These are phyloP conservation scores for Trametes cingulata DNA, from an alignment of 768 basidiomycete species.

Conservation along the genomic window DNA sequence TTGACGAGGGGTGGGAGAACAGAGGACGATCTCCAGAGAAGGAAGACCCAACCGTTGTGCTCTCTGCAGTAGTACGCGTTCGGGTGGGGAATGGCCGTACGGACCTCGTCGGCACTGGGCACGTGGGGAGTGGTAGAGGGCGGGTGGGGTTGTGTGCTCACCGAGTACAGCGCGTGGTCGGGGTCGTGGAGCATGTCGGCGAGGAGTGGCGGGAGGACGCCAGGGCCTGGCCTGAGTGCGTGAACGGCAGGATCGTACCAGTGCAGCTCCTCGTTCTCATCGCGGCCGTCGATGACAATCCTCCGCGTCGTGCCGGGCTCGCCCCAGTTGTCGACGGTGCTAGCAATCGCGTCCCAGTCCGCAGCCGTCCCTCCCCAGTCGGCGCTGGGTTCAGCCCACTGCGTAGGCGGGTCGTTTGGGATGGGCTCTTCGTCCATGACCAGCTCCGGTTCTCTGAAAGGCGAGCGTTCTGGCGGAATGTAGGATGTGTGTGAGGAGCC, in stretches of 20 bases:
- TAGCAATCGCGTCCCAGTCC: neutral
- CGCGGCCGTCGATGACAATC: constrained; percentile 60
- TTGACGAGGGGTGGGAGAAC: constrained; percentile 56
- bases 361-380: constrained; percentile 16
- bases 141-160: constrained; percentile 42
- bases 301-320: constrained; percentile 19
- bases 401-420: constrained; percentile 5
- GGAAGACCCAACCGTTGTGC: constrained; percentile 81
- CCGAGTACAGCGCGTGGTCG: constrained; percentile 69
- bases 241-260: constrained; percentile 69
- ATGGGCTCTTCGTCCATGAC: constrained; percentile 28
- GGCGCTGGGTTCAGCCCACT: constrained; percentile 6
- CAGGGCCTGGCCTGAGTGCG: constrained; percentile 57
- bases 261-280: constrained; percentile 56
- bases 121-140: constrained; percentile 29
- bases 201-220: constrained; percentile 67
- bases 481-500: constrained; percentile 43
- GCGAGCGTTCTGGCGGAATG: constrained; percentile 28
- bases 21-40: constrained; percentile 66
- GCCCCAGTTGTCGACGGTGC: constrained; percentile 8
- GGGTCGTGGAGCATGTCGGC: constrained; percentile 70
- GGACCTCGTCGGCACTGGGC: constrained; percentile 64
- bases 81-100: constrained; percentile 75
- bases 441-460: constrained; percentile 34
- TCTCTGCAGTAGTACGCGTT: constrained; percentile 81